Evolutionary conservation across 2,329 filamentous ascomycete genomes (phyloP).

Genomic region (Nannizziopsis arthrosporioides): DNA sequence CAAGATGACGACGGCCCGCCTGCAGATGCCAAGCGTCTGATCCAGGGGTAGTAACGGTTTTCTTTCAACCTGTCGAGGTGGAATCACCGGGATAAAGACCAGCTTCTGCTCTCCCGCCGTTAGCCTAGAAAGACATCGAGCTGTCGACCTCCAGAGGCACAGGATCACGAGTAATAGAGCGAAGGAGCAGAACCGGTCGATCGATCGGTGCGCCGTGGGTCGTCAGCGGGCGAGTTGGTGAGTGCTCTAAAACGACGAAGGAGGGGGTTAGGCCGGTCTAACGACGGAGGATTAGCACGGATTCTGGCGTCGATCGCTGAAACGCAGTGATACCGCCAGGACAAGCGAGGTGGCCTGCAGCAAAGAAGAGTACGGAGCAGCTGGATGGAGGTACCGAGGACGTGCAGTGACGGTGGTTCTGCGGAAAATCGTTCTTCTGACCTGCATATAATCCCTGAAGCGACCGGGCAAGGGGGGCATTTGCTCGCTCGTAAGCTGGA

Average conservation of each 20-base stretch:
- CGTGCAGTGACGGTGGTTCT: neutral
- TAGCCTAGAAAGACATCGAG: neutral
- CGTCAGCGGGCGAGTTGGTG: no score
- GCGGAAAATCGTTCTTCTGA: no score
- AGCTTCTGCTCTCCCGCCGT: neutral
- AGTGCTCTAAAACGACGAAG: no score
- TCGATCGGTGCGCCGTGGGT: neutral
- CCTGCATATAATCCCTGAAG: no score
- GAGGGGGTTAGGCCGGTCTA: no score
- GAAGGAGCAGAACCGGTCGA: neutral
- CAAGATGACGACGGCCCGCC: neutral
- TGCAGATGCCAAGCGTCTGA: constrained; percentile 2
- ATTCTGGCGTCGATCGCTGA: constrained; percentile 8
- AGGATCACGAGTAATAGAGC: neutral
- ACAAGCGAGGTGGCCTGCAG: neutral
- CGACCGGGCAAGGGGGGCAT: neutral
- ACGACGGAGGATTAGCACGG: neutral
- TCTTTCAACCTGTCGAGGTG: neutral
- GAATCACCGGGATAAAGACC: neutral
- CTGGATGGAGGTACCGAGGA: neutral
- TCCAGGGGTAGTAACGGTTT: neutral
- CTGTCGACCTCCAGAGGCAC: neutral
- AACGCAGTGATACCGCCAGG: constrained; percentile 8
- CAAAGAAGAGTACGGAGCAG: neutral
- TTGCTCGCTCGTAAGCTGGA: neutral